Percentiles rank a stretch among this genome's conserved stretches.
phyloP scores from a whole-genome alignment of 129 eudicot species.

The Rutidosis leptorrhynchoides region DNA sequence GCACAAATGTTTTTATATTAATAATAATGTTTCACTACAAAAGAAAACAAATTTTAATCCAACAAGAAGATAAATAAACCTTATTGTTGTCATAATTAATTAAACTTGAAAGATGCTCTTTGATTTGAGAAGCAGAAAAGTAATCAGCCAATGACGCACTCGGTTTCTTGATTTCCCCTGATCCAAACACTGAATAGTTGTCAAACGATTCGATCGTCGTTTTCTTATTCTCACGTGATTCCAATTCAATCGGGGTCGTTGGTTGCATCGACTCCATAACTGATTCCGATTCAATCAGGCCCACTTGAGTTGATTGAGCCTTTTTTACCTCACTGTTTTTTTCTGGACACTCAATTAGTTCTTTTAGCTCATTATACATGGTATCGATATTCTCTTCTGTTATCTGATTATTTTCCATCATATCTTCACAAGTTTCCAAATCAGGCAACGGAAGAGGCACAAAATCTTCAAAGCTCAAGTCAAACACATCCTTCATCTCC shows the following conservation, averaged over 20 bases:
- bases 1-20: conserved; percentile 16
- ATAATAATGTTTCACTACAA: conserved; percentile 1
- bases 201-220: conserved; percentile 6
- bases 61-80: conserved; percentile 34
- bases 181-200: conserved; percentile 11
- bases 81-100: conserved; percentile 20
- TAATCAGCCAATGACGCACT: conserved; percentile 52
- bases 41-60: background rate
- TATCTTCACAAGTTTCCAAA: conserved; percentile 2
- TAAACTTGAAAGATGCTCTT: conserved; percentile 56
- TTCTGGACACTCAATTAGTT: too few relatives aligned
- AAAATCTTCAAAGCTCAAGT: conserved; percentile 23
- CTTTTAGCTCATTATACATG: too few relatives aligned
- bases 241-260: background rate
- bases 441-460: background rate
- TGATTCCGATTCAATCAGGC: conserved; percentile 13
- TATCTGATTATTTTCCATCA: conserved; percentile 10
- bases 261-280: conserved; percentile 6
- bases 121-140: conserved; percentile 48
- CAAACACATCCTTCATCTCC: background rate
- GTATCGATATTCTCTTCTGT: conserved; percentile 15
- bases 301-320: too few relatives aligned
- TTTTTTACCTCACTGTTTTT: too few relatives aligned
- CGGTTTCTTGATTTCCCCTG: conserved; percentile 28
- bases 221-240: background rate